Conservation (phyloP, 768 basidiomycete genomes). For the Suillus tomentosus region DNA sequence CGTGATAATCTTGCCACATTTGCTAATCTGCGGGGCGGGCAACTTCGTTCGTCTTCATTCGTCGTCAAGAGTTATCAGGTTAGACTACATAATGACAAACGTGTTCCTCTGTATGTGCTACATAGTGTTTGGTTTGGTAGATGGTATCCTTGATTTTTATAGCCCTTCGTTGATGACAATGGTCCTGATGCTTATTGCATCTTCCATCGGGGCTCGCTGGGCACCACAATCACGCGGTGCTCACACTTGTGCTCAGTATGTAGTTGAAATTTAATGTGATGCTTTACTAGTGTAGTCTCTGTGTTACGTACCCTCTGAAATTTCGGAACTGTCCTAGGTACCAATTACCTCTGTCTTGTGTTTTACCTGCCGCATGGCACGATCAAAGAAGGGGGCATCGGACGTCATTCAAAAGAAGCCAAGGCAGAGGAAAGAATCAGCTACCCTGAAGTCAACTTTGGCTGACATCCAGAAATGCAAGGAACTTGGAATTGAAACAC, state of each 20-base stretch:
- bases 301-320: too few relatives aligned
- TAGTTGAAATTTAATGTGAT: too few relatives aligned
- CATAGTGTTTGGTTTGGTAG: constrained; percentile 13
- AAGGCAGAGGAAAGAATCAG: too few relatives aligned
- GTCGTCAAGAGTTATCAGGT: constrained; percentile 77
- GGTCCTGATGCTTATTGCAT: constrained; percentile 73
- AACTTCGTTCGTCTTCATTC: constrained; percentile 81
- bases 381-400: too few relatives aligned
- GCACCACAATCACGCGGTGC: constrained; percentile 55
- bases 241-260: constrained; percentile 9
- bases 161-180: constrained; percentile 74
- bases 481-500: too few relatives aligned
- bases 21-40: constrained; percentile 83
- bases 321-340: too few relatives aligned
- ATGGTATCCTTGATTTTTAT: constrained; percentile 33
- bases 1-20: constrained; percentile 88
- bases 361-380: too few relatives aligned
- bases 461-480: too few relatives aligned
- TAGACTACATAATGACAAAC: constrained; percentile 50
- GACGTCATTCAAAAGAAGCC: too few relatives aligned
- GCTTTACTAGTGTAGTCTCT: too few relatives aligned
- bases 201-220: constrained; percentile 70
- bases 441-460: too few relatives aligned
- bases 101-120: constrained; percentile 49
- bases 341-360: too few relatives aligned